phyloP scores from a whole-genome alignment of 768 basidiomycete genomes.

The Lactifluus subvellereus region DNA sequence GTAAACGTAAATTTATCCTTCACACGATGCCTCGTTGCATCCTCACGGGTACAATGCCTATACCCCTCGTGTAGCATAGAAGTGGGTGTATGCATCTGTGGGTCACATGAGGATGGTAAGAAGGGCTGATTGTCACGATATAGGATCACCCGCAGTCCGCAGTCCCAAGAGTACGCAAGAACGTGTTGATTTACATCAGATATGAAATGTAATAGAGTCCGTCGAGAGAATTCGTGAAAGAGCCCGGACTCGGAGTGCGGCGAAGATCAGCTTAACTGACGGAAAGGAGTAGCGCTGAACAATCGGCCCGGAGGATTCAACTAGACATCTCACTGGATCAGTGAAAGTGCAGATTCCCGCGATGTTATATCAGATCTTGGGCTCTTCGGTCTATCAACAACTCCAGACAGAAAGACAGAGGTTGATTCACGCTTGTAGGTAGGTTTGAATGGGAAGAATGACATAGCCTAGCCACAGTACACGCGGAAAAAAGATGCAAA shows the following conservation, averaged over 20 bases:
- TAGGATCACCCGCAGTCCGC: constrained; percentile 1
- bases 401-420: neutral
- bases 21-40: neutral
- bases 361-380: no score
- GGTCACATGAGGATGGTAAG: neutral
- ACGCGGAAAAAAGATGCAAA: neutral
- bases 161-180: neutral
- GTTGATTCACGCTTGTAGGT: neutral
- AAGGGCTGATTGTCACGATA: neutral
- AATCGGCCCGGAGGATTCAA: no score
- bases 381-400: neutral
- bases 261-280: neutral
- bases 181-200: neutral
- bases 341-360: no score
- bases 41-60: neutral
- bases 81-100: neutral
- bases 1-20: neutral
- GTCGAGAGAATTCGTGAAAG: neutral
- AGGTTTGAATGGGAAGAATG: neutral
- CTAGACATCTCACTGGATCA: no score
- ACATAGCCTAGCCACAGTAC: neutral
- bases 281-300: no score
- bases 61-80: neutral
- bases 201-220: neutral
- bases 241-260: neutral